Evolutionary conservation across 164 flowering plant genomes (phyloP), one percentile per base, ranked within the genome.

Genomic region (Tetrastigma voinierianum): DNA sequence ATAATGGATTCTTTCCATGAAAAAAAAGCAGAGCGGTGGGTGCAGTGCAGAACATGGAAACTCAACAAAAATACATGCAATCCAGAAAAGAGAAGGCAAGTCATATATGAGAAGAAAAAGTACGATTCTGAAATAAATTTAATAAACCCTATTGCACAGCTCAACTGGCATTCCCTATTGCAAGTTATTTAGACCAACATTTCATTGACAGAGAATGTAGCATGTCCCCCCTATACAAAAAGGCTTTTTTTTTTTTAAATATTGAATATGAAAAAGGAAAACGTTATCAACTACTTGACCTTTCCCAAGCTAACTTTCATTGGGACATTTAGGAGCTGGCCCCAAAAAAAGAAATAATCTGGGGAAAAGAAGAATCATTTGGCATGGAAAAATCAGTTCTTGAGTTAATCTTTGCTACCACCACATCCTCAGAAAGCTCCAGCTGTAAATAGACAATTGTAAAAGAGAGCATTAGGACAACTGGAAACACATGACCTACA

Each of bases 211-310:
- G n/a, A 10, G 51, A 47, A 47, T 45, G 20, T 9, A 25, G 65
- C 74, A 62, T 48, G 61, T 24, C 57, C 67, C 67, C 43, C 21
- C 67, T 65, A 57, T 67, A 67, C 71, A 62, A 49, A 51, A 67
- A 45, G 32, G 51, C 40, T 24, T 24, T 24, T 24, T 32, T 32
- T 12, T 51, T n/a, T 56, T 47, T 51, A 25, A 4, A n/a, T 12
- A 20, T 11, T 7, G 9, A 53, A 40, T 53, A 52, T 7, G 25
- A 20, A 2, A 18, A 63, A 24, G 2, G 40, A 47, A 18, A 53
- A 13, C 9, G 5, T 44, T 16, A 48, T 46, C 32, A 59, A 47
- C 59, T 11, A 51, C 53, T 59, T 64, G 18, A 12, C 32, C 51
- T 65, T 64, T 24, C 51, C 57, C 40, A 67, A 19, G 51, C 46